Evolutionary conservation across 768 basidiomycete genomes (phyloP), one percentile per base, ranked within the genome.

Genomic region (Cystofilobasidium bisporidii): DNA sequence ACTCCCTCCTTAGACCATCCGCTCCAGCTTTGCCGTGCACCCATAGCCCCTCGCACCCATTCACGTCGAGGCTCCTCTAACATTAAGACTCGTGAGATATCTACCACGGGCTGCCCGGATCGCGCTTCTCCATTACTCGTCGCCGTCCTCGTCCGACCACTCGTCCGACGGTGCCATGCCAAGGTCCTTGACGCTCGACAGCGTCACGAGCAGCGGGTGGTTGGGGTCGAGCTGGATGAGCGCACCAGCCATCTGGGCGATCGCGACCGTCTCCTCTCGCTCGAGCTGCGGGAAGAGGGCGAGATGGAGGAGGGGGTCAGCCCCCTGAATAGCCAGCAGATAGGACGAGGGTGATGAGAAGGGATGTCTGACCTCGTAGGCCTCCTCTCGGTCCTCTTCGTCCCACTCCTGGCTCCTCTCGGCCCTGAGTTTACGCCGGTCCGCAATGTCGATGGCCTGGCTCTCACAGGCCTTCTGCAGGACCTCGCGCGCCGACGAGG

Each of bases 371-470:
- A 68, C 67, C 67, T 62, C 61, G 32, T 48, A 59, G 30, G 67
- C 62, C 12, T 30, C 56, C 67, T 69, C 67, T n/a, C 50, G 55
- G 40, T 79, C 80, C 83, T 86, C 55, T 78, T 81, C 84, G 89
- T 88, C 74, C 89, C 88, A 74, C 89, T 87, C 71, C 89, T 74
- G 71, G 84, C 86, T 87, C 87, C 75, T 89, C 88, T 79, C 76
- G 6, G 80, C 75, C 26, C 88, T 81, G 3, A 80, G 75, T 70
- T 84, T 84, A 28, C 88, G 83, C 71, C 81, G 81, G 45, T 89
- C 87, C 0, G 88, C 88, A 20, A 91, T 76, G 2, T 76, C 74
- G 32, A 85, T 84, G 15, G 90, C 80, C 72, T 90, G 87, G 4
- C 81, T 81, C 73, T 87, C 86, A 26, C 86, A 85, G 20, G 85